A percentile compares a stretch with the other conserved stretches of the same genome.
phyloP scores from a whole-genome alignment of 2,329 filamentous ascomycete species.

The Pseudocercospora musae region DNA sequence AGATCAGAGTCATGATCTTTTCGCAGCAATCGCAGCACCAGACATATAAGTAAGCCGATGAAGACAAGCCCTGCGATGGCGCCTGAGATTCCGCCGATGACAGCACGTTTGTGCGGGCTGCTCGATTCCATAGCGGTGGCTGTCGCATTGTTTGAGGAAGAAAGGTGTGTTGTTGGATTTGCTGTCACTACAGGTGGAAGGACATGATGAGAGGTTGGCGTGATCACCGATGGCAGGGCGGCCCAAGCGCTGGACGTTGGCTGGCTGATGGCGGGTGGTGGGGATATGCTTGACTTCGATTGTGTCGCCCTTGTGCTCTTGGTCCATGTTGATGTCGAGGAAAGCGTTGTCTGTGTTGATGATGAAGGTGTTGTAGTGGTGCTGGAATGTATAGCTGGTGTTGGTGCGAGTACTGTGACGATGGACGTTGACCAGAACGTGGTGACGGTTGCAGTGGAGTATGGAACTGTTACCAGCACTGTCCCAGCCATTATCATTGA shows the following conservation, averaged over 20 bases:
- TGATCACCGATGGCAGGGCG: constrained; percentile 1
- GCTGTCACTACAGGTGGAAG: neutral
- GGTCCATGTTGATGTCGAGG: neutral
- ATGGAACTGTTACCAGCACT: neutral
- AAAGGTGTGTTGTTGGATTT: neutral
- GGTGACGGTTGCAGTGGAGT: constrained; percentile 1
- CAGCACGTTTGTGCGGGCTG: constrained; percentile 27
- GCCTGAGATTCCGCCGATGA: constrained; percentile 33
- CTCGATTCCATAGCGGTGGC: constrained; percentile 11
- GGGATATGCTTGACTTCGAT: neutral
- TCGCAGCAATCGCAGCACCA: constrained; percentile 27
- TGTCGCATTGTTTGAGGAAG: constrained; percentile 6
- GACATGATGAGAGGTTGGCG: neutral
- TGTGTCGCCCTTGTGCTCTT: neutral
- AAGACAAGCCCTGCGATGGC: constrained; percentile 31
- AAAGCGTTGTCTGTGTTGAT: neutral
- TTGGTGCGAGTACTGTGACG: constrained; percentile 1
- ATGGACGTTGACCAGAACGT: constrained; percentile 4
- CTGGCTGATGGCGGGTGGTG: neutral
- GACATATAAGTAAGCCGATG: constrained; percentile 28
- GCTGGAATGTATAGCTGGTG: neutral
- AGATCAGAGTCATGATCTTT: constrained; percentile 9
- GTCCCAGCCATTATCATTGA: constrained; percentile 17
- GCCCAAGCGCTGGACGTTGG: neutral
- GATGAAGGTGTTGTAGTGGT: neutral